A percentile compares a stretch with the other conserved stretches of the same genome.
Evolutionary conservation across 2,329 filamentous ascomycete species (phyloP).

Genomic region (Davidsoniella neocaledoniae): DNA sequence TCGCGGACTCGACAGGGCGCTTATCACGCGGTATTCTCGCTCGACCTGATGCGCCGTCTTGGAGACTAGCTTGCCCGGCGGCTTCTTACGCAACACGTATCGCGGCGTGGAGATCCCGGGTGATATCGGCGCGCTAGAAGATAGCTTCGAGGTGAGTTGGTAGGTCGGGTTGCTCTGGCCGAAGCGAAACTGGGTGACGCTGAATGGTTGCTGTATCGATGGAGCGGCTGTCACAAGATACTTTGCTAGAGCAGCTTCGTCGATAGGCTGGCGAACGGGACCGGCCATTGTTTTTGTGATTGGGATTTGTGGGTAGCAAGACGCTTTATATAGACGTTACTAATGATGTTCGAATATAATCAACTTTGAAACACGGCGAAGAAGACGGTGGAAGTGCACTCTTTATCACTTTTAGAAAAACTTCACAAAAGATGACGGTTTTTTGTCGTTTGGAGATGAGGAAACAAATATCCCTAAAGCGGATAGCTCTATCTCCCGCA

Average conservation of each 20-base stretch:
- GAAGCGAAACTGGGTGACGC: conserved; percentile 60
- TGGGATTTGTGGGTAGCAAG: background rate
- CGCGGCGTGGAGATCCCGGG: conserved; percentile 38
- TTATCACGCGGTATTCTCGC: conserved; percentile 81
- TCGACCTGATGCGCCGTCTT: conserved; percentile 94
- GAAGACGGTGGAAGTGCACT: background rate
- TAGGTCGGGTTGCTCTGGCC: conserved; percentile 97
- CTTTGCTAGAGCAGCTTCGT: conserved; percentile 58
- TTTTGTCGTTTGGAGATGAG: background rate
- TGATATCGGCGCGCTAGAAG: background rate
- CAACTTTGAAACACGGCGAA: background rate
- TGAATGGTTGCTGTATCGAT: background rate
- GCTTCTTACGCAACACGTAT: conserved; percentile 94
- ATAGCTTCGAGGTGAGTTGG: conserved; percentile 48
- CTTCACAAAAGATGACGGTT: background rate
- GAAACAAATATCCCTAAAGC: background rate
- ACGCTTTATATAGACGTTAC: no score
- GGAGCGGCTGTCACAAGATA: conserved; percentile 37
- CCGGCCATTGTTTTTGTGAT: conserved; percentile 50
- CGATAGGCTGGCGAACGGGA: conserved; percentile 75
- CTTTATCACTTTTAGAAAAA: background rate
- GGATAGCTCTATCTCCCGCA: background rate
- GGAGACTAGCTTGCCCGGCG: conserved; percentile 81
- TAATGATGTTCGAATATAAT: background rate
- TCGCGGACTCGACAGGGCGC: conserved; percentile 43